Evolutionary conservation across 2,329 filamentous ascomycete genomes (phyloP).

Genomic region (Exophiala viscosa): DNA sequence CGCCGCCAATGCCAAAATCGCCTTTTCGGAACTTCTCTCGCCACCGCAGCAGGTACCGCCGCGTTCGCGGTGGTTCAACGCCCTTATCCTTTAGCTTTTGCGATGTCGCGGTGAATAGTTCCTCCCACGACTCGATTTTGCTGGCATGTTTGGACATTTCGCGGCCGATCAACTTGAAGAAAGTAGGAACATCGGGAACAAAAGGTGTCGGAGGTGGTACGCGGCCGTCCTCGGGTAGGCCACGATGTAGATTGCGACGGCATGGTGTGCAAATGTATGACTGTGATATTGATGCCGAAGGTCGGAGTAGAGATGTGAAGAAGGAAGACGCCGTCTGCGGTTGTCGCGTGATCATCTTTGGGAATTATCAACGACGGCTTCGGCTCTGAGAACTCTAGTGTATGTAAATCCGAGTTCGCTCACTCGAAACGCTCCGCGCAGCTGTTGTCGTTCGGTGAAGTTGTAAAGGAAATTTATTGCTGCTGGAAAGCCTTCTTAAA

Average conservation of each 20-base stretch:
- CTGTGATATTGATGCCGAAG: constrained; percentile 15
- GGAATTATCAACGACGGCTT: neutral
- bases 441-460: neutral
- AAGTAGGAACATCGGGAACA: constrained; percentile 57
- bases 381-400: neutral
- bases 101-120: constrained; percentile 78
- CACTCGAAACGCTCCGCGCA: neutral
- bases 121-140: constrained; percentile 88
- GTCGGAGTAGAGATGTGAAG: constrained; percentile 20
- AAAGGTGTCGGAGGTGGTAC: constrained; percentile 68
- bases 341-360: constrained; percentile 18
- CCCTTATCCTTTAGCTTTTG: constrained; percentile 76
- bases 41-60: constrained; percentile 84
- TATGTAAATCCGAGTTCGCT: neutral
- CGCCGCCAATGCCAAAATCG: constrained; percentile 75
- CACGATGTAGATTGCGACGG: constrained; percentile 21
- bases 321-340: constrained; percentile 8
- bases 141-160: constrained; percentile 73
- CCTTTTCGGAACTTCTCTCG: constrained; percentile 78
- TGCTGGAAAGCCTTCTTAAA: neutral
- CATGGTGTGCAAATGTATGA: constrained; percentile 26
- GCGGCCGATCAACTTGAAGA: constrained; percentile 87
- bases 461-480: neutral
- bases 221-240: constrained; percentile 15
- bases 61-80: constrained; percentile 76